These are phyloP conservation scores for Combretum micranthum DNA, from an alignment of 345 rosid species.

Conservation along the genomic window DNA sequence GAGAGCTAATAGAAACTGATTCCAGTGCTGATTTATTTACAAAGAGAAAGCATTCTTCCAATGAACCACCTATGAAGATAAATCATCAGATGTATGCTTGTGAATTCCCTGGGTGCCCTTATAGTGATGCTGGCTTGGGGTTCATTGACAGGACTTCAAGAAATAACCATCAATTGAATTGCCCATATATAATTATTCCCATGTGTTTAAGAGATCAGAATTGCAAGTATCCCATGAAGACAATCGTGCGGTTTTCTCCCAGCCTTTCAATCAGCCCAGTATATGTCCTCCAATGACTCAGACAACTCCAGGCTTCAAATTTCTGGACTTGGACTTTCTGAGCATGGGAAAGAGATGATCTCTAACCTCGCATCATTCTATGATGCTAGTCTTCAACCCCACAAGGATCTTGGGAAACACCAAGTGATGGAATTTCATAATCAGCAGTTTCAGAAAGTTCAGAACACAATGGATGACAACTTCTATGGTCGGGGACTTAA, in stretches of 20 bases:
- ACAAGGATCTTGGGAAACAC: constrained; percentile 15
- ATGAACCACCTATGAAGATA: constrained; percentile 22
- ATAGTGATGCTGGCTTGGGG: constrained; percentile 36
- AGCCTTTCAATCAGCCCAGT: constrained; percentile 28
- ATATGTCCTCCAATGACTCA: constrained; percentile 9
- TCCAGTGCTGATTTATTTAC: constrained; percentile 26
- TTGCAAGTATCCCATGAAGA: constrained; percentile 25
- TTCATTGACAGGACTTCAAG: constrained; percentile 54
- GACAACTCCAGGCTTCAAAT: constrained; percentile 16
- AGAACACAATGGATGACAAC: constrained; percentile 21
- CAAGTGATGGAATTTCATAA: constrained; percentile 6
- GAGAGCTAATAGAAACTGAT: constrained; percentile 32
- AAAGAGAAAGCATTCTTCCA: constrained; percentile 47
- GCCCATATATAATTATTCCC: constrained; percentile 31
- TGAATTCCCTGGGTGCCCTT: constrained; percentile 52
- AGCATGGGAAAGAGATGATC: constrained; percentile 46
- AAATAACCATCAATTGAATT: constrained; percentile 64
- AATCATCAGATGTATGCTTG: constrained; percentile 39
- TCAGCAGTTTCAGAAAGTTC: constrained; percentile 22
- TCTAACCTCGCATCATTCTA: constrained; percentile 46
- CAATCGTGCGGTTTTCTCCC: constrained; percentile 17
- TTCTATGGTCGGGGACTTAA: constrained; percentile 21
- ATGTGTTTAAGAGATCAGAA: constrained; percentile 26
- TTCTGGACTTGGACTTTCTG: constrained; percentile 43
- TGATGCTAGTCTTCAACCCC: constrained; percentile 32